These are phyloP conservation scores for Scalesia atractyloides DNA, from an alignment of 129 eudicot genomes.

Conservation along the genomic window DNA sequence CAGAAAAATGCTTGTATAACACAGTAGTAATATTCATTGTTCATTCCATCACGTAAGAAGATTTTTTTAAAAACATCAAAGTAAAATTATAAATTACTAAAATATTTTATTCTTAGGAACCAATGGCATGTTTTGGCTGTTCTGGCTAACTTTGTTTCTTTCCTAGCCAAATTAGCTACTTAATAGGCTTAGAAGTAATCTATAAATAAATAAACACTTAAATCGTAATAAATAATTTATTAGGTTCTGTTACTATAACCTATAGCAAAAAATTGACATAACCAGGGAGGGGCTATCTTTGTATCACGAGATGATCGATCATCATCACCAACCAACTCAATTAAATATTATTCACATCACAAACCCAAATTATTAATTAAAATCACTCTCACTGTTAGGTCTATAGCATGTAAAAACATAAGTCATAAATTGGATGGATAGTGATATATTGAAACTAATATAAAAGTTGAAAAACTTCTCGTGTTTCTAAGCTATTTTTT, in stretches of 20 bases:
- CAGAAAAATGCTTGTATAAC: background rate
- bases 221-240: background rate
- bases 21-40: background rate
- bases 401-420: background rate
- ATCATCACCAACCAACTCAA: background rate
- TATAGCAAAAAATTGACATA: background rate
- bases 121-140: slow-evolving; percentile 7
- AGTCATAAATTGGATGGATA: background rate
- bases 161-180: slow-evolving; percentile 18
- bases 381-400: background rate
- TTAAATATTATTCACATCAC: background rate
- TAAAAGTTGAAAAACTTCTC: background rate
- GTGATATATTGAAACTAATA: background rate
- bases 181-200: background rate
- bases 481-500: background rate
- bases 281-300: background rate
- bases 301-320: slow-evolving; percentile 1
- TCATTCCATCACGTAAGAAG: background rate
- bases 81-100: no score
- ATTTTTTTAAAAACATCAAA: no score
- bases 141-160: slow-evolving; percentile 5
- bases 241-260: background rate
- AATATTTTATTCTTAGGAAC: background rate
- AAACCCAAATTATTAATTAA: background rate
- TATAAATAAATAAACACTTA: background rate